Conservation (phyloP, 208 protist genomes). For the Acanthamoeba royreba region DNA sequence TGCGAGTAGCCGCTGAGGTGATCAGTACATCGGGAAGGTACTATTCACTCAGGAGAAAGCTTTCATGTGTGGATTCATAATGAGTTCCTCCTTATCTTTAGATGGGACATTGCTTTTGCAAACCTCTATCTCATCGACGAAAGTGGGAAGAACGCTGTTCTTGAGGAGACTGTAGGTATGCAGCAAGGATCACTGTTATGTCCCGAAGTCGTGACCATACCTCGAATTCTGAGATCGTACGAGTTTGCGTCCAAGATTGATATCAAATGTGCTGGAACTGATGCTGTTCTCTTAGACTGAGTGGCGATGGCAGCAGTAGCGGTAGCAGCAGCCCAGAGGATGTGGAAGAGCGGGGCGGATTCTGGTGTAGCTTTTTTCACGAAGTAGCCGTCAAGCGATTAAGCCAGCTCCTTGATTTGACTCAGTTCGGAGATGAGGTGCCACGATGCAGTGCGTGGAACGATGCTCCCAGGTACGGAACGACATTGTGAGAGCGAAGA, state of each 20-base stretch:
- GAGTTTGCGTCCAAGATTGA: neutral
- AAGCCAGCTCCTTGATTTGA: neutral
- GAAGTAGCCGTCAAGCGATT: neutral
- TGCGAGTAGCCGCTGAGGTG: neutral
- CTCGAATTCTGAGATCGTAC: neutral
- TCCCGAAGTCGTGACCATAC: neutral
- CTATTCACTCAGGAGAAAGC: no score
- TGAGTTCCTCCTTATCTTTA: neutral
- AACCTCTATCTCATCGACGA: conserved; percentile 15
- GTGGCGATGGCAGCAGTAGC: neutral
- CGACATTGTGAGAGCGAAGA: neutral
- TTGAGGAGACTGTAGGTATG: neutral
- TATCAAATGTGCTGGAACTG: neutral
- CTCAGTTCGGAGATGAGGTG: neutral
- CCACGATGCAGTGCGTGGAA: neutral
- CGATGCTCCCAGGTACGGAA: neutral
- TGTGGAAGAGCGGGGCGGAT: neutral
- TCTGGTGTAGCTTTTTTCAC: neutral
- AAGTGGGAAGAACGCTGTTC: neutral
- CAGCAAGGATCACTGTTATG: neutral
- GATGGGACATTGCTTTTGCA: conserved; percentile 14
- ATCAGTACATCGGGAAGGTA: neutral
- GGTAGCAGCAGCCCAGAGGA: neutral
- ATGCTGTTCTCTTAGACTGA: neutral
- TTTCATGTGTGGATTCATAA: neutral